These are phyloP conservation scores for Hepatocystis sp. DNA, from an alignment of 169 alveolate genomes.

Conservation along the genomic window DNA sequence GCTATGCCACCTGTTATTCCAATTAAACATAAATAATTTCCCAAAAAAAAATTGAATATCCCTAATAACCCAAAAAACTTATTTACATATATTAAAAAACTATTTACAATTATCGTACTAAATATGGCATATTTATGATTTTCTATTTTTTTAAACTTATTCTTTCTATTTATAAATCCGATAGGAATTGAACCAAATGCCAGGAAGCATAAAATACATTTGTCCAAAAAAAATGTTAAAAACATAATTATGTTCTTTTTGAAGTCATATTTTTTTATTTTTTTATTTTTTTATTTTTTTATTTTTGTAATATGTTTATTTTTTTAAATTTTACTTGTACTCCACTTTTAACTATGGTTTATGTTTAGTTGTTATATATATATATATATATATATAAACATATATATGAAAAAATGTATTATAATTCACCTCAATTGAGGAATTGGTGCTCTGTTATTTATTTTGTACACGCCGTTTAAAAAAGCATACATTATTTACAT, in stretches of 20 bases:
- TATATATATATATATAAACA: too few species aligned
- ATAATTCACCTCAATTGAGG: too few species aligned
- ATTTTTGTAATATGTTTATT: background rate
- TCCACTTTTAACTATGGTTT: background rate
- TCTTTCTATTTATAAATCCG: slow-evolving; percentile 77
- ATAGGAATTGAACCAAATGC: slow-evolving; percentile 73
- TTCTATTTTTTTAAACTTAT: slow-evolving; percentile 60
- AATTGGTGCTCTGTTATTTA: too few species aligned
- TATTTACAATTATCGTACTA: slow-evolving; percentile 71
- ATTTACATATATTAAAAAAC: slow-evolving; percentile 35
- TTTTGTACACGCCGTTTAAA: too few species aligned
- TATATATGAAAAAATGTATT: too few species aligned
- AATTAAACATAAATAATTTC: slow-evolving; percentile 81
- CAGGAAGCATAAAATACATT: slow-evolving; percentile 73
- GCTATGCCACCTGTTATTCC: slow-evolving; percentile 88
- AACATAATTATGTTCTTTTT: slow-evolving; percentile 65
- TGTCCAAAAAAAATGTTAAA: slow-evolving; percentile 62
- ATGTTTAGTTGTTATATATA: slow-evolving; percentile 4
- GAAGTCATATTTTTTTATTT: slow-evolving; percentile 66
- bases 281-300: background rate
- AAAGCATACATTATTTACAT: too few species aligned
- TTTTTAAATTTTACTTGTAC: slow-evolving; percentile 5
- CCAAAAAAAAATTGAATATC: slow-evolving; percentile 72
- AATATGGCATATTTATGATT: slow-evolving; percentile 53
- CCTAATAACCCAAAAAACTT: slow-evolving; percentile 73